Conservation (phyloP, 352 stramenopile species). For the Peronospora farinosa region DNA sequence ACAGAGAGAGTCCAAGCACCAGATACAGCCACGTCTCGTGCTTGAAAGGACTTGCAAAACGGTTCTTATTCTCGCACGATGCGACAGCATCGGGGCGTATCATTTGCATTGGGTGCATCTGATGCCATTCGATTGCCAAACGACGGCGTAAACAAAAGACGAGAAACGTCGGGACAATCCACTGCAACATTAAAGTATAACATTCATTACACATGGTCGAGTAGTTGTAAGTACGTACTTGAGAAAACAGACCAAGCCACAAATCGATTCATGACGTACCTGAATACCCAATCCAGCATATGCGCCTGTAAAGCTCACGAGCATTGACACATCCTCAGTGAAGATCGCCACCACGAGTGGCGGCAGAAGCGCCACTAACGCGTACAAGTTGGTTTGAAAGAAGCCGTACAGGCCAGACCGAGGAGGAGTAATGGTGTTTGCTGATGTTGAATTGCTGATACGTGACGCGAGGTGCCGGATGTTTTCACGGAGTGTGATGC, state of each 20-base stretch:
- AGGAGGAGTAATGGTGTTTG: constrained; percentile 16
- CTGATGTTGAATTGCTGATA: constrained; percentile 22
- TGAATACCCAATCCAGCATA: constrained; percentile 84
- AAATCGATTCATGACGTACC: constrained; percentile 28
- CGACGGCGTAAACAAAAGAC: constrained; percentile 64
- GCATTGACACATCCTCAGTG: constrained; percentile 85
- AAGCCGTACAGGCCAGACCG: constrained; percentile 37
- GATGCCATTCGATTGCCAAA: constrained; percentile 37
- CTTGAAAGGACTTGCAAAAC: constrained; percentile 70
- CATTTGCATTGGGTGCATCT: constrained; percentile 32
- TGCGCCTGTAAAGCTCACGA: constrained; percentile 79
- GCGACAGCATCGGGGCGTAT: constrained; percentile 16
- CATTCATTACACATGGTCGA: constrained; percentile 22
- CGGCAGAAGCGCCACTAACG: constrained; percentile 63
- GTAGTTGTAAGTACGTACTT: constrained; percentile 23
- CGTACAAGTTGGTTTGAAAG: constrained; percentile 55
- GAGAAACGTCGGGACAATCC: constrained; percentile 74
- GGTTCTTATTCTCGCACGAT: constrained; percentile 40
- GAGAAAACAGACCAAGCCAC: constrained; percentile 20
- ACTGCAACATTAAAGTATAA: constrained; percentile 37
- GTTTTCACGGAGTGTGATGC: constrained; percentile 83
- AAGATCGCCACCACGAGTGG: constrained; percentile 80
- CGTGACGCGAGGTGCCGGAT: constrained; percentile 62
- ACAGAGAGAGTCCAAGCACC: constrained; percentile 49
- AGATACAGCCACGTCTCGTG: constrained; percentile 63